Conservation (phyloP, 495 filamentous ascomycete genomes). For the Xylaria nigripes region DNA sequence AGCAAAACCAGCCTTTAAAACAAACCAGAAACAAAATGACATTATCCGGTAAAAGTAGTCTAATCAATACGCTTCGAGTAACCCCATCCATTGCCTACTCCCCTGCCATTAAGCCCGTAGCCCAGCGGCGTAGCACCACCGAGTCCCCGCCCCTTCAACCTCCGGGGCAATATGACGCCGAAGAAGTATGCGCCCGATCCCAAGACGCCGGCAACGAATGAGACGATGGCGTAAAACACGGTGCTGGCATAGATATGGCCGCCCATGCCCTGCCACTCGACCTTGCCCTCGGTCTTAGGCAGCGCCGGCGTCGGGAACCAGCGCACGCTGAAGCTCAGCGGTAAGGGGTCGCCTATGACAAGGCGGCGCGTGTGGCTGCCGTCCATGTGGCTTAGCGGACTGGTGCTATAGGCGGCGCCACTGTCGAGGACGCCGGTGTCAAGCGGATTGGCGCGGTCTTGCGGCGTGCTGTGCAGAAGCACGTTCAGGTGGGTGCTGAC, state of each 20-base stretch:
- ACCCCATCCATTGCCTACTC: constrained; percentile 48
- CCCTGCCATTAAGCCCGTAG: constrained; percentile 35
- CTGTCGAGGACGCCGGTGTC: constrained; percentile 70
- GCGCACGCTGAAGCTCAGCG: constrained; percentile 69
- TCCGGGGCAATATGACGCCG: constrained; percentile 50
- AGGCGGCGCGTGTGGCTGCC: constrained; percentile 50
- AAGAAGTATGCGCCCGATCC: constrained; percentile 54
- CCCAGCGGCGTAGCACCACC: constrained; percentile 48
- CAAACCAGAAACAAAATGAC: not conserved
- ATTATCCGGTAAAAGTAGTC: not conserved
- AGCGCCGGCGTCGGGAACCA: constrained; percentile 74
- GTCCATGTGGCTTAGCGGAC: constrained; percentile 54
- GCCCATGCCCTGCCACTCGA: constrained; percentile 55
- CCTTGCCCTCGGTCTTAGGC: constrained; percentile 46
- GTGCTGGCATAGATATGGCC: constrained; percentile 60
- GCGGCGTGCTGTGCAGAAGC: constrained; percentile 65
- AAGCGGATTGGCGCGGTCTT: constrained; percentile 44
- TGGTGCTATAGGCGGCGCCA: constrained; percentile 77
- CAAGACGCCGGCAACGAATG: constrained; percentile 47
- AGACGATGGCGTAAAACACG: constrained; percentile 54
- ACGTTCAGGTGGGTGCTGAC: constrained; percentile 84
- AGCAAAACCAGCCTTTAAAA: not conserved
- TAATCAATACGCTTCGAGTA: constrained; percentile 40
- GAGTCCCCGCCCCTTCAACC: constrained; percentile 40
- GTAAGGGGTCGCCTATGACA: constrained; percentile 78